A percentile compares a stretch with the other conserved stretches of the same genome.
Evolutionary conservation across 805 yeast genomes (phyloP).

Genomic region (Starmerella khaoyaiensis): DNA sequence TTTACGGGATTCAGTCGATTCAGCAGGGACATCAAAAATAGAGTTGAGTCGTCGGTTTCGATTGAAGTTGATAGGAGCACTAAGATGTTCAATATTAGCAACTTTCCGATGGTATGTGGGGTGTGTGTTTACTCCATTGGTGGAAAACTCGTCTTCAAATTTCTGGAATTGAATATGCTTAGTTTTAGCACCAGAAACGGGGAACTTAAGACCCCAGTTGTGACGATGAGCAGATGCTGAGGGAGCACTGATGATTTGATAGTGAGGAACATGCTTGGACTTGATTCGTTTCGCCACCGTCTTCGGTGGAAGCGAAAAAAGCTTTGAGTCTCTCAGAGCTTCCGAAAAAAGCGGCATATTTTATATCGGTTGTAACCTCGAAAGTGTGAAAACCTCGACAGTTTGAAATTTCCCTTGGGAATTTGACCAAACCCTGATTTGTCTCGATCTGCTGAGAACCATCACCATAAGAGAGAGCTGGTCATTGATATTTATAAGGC

Average conservation of each 20-base stretch:
- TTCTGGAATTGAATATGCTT: slow-evolving; percentile 20
- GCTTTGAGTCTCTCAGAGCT: slow-evolving; percentile 22
- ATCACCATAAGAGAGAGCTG: too few relatives aligned
- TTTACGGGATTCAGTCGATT: slow-evolving; percentile 5
- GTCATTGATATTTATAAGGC: too few relatives aligned
- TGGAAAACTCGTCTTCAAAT: slow-evolving; percentile 24
- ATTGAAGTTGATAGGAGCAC: slow-evolving; percentile 20
- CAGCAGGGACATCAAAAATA: slow-evolving; percentile 10
- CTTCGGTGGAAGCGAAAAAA: slow-evolving; percentile 22
- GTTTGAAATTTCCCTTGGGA: too few relatives aligned
- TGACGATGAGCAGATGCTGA: slow-evolving; percentile 26
- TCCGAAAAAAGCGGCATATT: slow-evolving; percentile 15
- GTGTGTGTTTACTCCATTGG: slow-evolving; percentile 24
- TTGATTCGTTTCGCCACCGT: slow-evolving; percentile 10
- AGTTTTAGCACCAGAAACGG: slow-evolving; percentile 22
- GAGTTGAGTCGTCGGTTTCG: slow-evolving; percentile 15
- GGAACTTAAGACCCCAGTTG: slow-evolving; percentile 30
- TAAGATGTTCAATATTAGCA: slow-evolving; percentile 24
- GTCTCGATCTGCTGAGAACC: too few relatives aligned
- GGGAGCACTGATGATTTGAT: slow-evolving; percentile 26
- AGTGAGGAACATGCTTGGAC: slow-evolving; percentile 21
- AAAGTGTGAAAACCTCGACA: too few relatives aligned
- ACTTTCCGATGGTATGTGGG: slow-evolving; percentile 22
- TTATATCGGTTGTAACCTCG: too few relatives aligned
- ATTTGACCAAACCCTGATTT: too few relatives aligned